Percentiles rank a stretch among this genome's conserved stretches.
Conservation (phyloP, 164 flowering plant genomes). For the Tetrastigma voinierianum region DNA sequence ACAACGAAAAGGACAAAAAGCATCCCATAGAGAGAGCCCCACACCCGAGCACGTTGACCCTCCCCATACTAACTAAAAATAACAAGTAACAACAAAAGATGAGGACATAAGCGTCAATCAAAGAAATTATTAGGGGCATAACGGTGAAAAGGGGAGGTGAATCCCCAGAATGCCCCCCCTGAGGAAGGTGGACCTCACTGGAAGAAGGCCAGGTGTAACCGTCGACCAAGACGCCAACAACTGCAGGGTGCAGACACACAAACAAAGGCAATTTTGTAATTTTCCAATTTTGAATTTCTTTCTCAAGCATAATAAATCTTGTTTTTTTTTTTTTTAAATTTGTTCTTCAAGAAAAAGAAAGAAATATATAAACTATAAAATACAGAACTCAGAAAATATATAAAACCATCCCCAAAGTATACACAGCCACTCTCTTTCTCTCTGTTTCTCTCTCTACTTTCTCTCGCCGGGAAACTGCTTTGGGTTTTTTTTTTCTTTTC, state of each 20-base stretch:
- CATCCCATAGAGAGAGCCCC: conserved; percentile 15
- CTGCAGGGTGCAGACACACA: conserved; percentile 22
- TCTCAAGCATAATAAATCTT: not conserved
- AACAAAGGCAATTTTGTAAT: conserved; percentile 1
- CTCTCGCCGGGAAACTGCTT: not conserved
- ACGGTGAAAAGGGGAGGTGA: not conserved
- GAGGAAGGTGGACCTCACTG: conserved; percentile 10
- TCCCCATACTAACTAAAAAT: not conserved
- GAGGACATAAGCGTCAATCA: not conserved
- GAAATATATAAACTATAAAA: too few species aligned
- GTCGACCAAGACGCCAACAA: conserved; percentile 27
- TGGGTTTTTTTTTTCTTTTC: conserved; percentile 11
- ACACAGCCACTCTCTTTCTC: conserved; percentile 7
- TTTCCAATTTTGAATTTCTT: too few species aligned
- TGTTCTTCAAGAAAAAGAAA: too few species aligned
- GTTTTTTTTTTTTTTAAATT: too few species aligned
- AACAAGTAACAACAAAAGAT: not conserved
- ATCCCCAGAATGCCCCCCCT: not conserved
- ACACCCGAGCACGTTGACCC: conserved; percentile 17
- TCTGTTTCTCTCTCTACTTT: conserved; percentile 7
- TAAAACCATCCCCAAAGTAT: not conserved
- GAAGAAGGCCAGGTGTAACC: conserved; percentile 28
- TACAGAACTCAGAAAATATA: too few species aligned
- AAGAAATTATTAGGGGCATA: not conserved
- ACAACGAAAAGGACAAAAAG: conserved; percentile 22